Base-by-base conservation (phyloP, 371 early-diverging fungal genomes). In the Mortierella sp. region DNA sequence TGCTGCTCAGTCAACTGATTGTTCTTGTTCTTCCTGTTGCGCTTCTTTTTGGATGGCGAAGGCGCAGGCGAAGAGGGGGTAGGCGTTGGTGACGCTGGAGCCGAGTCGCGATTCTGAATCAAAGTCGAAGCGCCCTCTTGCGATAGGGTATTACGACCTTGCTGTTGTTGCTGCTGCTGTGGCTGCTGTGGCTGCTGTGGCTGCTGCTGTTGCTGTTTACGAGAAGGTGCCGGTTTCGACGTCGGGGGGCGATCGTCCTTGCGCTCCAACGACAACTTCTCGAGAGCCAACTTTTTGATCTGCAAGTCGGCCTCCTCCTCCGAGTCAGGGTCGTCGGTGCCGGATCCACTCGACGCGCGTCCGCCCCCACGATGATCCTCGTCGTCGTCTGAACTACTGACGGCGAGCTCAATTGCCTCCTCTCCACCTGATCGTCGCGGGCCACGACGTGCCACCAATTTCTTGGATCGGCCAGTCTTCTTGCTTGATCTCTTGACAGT, bases 381-480 rank as follows among this genome's bases (percentile, higher is more conserved):
- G 43, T 85, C 85, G n/a, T 85, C 86, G 75, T 81, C 82, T 44
- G 86, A 85, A 63, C 86, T 85, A 46, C 86, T 82, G 60, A 81
- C 79, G 2, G 75, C 86, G 38, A 82, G 56, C 38, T 82, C 82
- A 32, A 82, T 82, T 5, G 71, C 82, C 18, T 85, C 86, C 29
- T 85, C 86, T 3, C 86, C 79, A 43, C 75, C 68, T 32, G 82
- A 73, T 58, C 82, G 82, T 41, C 77, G 79, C 6, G 81, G 76
- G 24, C 78, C 84, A 29, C 82, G 82, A 51, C 86, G 86, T 71
- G 82, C 75, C 71, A 85, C 82, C 75, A 81, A 74, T 70, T 76
- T 76, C 79, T 82, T 82, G 79, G 79, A 79, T 65, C 79, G 78
- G 48, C 75, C 70, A 7, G 77, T 6, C 71, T 79, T 79, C 70